Evolutionary conservation across 1,139 yeast species (phyloP).

Genomic region (Yamadazyma songkhlaensis): DNA sequence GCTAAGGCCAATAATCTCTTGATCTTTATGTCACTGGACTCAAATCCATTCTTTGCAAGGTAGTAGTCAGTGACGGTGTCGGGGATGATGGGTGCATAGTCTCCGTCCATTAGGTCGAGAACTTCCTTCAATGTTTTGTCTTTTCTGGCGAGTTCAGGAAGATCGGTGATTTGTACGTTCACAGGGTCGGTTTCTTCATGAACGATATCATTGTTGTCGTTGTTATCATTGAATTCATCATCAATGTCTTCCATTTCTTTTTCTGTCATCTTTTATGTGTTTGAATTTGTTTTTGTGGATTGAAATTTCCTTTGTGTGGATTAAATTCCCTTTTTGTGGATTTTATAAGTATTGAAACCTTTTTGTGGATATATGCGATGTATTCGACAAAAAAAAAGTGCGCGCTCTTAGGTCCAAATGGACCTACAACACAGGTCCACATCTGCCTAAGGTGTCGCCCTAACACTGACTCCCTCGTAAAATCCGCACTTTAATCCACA

Average conservation of each 20-base stretch:
- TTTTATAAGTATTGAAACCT: too few relatives aligned
- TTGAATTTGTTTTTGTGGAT: too few relatives aligned
- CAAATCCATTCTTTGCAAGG: conserved; percentile 84
- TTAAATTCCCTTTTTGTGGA: too few relatives aligned
- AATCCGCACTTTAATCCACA: too few relatives aligned
- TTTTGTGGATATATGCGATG: too few relatives aligned
- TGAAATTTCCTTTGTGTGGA: too few relatives aligned
- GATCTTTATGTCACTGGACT: conserved; percentile 73
- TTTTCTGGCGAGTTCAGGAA: conserved; percentile 73
- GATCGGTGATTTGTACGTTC: conserved; percentile 34
- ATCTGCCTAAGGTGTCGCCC: too few relatives aligned
- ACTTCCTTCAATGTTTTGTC: conserved; percentile 88
- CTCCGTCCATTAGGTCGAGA: conserved; percentile 79
- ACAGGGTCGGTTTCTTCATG: conserved; percentile 5
- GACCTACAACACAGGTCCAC: too few relatives aligned
- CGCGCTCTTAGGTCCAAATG: too few relatives aligned
- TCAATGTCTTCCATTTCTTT: conserved; percentile 15
- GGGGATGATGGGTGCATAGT: conserved; percentile 93
- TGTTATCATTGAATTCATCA: conserved; percentile 28
- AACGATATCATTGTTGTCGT: conserved; percentile 7
- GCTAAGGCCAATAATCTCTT: conserved; percentile 89
- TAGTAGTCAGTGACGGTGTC: conserved; percentile 98
- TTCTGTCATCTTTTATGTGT: too few relatives aligned
- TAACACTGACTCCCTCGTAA: too few relatives aligned
- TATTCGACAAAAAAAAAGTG: too few relatives aligned